Percentiles rank a stretch among this genome's conserved stretches.
These are phyloP conservation scores for Trichoderma sp. DNA, from an alignment of 2,329 filamentous ascomycete species.

Conservation along the genomic window DNA sequence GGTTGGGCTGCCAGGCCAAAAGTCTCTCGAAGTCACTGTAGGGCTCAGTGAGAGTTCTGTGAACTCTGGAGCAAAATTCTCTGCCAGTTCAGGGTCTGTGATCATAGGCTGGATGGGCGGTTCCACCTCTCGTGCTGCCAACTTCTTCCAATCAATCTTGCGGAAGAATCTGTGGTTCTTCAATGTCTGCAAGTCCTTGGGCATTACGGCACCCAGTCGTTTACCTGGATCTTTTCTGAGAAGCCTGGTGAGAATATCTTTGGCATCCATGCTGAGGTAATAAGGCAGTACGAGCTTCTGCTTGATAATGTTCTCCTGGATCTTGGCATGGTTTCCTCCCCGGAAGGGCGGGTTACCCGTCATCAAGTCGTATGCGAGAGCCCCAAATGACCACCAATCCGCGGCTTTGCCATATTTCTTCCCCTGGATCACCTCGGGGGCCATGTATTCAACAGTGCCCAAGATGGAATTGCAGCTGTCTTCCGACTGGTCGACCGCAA, in stretches of 20 bases:
- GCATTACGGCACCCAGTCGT: constrained; percentile 83
- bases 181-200: constrained; percentile 80
- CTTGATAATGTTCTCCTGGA: constrained; percentile 93
- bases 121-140: constrained; percentile 78
- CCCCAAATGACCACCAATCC: constrained; percentile 98
- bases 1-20: constrained; percentile 43
- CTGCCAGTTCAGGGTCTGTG: constrained; percentile 91
- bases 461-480: constrained; percentile 83
- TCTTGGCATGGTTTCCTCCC: constrained; percentile 88
- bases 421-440: constrained; percentile 87
- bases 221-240: constrained; percentile 91
- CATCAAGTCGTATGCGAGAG: constrained; percentile 87
- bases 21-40: constrained; percentile 51
- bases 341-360: constrained; percentile 90
- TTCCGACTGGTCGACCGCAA: constrained; percentile 68
- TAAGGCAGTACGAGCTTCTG: constrained; percentile 88
- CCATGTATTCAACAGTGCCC: constrained; percentile 98
- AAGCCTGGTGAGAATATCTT: constrained; percentile 87
- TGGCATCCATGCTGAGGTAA: constrained; percentile 87
- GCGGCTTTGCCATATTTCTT: constrained; percentile 91
- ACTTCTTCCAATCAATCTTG: constrained; percentile 90
- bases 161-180: constrained; percentile 96
- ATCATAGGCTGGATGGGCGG: constrained; percentile 92
- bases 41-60: constrained; percentile 83
- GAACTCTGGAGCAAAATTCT: constrained; percentile 95